Evolutionary conservation across 2,329 filamentous ascomycete genomes (phyloP).

Genomic region (Penicillium sp.): DNA sequence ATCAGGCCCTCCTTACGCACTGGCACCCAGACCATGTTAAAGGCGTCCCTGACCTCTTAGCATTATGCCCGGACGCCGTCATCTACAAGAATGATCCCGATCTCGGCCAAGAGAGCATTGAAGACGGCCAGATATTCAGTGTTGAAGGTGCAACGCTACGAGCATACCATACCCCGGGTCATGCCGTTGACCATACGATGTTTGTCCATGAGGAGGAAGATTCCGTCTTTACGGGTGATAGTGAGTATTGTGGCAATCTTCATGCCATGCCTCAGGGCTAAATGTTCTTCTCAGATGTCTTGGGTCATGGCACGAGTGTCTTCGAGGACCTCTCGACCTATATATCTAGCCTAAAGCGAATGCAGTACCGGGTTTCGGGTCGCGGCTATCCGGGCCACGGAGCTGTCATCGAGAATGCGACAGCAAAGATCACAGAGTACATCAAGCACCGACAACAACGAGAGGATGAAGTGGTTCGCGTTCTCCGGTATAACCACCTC

Average conservation of each 20-base stretch:
- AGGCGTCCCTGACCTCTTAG: slow-evolving; percentile 63
- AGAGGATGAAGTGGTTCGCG: slow-evolving; percentile 66
- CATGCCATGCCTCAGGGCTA: too few relatives aligned
- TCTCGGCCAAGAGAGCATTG: slow-evolving; percentile 45
- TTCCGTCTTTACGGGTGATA: slow-evolving; percentile 81
- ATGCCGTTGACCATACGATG: slow-evolving; percentile 73
- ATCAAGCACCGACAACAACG: slow-evolving; percentile 69
- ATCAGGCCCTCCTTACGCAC: slow-evolving; percentile 71
- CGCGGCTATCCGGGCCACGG: slow-evolving; percentile 84
- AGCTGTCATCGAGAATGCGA: slow-evolving; percentile 63
- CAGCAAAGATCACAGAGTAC: slow-evolving; percentile 67
- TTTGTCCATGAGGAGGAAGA: slow-evolving; percentile 68
- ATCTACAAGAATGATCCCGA: slow-evolving; percentile 60
- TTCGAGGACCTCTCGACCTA: slow-evolving; percentile 70
- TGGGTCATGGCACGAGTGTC: slow-evolving; percentile 77
- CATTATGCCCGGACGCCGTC: slow-evolving; percentile 53
- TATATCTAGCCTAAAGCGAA: slow-evolving; percentile 58
- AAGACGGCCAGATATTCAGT: slow-evolving; percentile 46
- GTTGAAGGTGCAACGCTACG: slow-evolving; percentile 53
- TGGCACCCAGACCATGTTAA: slow-evolving; percentile 83
- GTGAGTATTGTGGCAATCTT: too few relatives aligned
- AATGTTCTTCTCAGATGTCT: slow-evolving; percentile 49
- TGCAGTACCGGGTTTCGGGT: slow-evolving; percentile 54
- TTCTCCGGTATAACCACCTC: slow-evolving; percentile 44
- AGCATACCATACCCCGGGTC: slow-evolving; percentile 62